Percentiles rank a stretch among this genome's conserved stretches.
These are phyloP conservation scores for Platismatia glauca DNA, from an alignment of 495 filamentous ascomycete species.

Conservation along the genomic window DNA sequence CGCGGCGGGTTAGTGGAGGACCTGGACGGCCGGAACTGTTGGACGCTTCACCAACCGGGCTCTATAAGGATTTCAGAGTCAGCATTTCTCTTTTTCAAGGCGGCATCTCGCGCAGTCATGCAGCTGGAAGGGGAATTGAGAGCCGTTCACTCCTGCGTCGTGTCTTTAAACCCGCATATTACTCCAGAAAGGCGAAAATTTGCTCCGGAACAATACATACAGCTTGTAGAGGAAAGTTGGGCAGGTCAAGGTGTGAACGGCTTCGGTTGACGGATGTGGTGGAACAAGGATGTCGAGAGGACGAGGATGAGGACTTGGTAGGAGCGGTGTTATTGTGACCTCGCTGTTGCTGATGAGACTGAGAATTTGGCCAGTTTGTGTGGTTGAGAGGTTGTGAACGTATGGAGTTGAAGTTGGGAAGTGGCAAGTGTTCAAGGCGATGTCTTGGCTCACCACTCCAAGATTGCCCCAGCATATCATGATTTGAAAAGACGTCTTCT, in stretches of 20 bases:
- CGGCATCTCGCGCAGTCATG: neutral
- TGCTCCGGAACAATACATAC: neutral
- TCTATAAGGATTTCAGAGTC: neutral
- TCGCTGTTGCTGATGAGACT: constrained; percentile 3
- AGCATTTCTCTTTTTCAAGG: neutral
- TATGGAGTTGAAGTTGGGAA: constrained; percentile 6
- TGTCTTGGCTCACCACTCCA: constrained; percentile 7
- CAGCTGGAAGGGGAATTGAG: neutral
- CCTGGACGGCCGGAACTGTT: constrained; percentile 13
- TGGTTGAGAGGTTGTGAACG: constrained; percentile 9
- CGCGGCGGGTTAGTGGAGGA: neutral
- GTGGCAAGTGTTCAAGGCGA: constrained; percentile 4
- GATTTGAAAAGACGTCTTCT: constrained; percentile 10
- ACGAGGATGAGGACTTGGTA: neutral
- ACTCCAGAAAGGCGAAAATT: neutral
- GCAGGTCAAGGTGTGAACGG: constrained; percentile 17
- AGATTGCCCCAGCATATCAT: neutral
- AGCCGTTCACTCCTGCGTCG: neutral
- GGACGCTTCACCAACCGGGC: constrained; percentile 3
- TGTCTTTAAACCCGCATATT: neutral
- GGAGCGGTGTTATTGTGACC: neutral
- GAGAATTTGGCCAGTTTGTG: constrained; percentile 4
- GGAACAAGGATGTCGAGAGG: neutral
- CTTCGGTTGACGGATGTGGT: constrained; percentile 3
- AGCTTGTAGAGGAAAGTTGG: constrained; percentile 17